Percentiles rank a stretch among this genome's conserved stretches.
Conservation (phyloP, 352 stramenopile species). For the Phytopythium mirpurense region DNA sequence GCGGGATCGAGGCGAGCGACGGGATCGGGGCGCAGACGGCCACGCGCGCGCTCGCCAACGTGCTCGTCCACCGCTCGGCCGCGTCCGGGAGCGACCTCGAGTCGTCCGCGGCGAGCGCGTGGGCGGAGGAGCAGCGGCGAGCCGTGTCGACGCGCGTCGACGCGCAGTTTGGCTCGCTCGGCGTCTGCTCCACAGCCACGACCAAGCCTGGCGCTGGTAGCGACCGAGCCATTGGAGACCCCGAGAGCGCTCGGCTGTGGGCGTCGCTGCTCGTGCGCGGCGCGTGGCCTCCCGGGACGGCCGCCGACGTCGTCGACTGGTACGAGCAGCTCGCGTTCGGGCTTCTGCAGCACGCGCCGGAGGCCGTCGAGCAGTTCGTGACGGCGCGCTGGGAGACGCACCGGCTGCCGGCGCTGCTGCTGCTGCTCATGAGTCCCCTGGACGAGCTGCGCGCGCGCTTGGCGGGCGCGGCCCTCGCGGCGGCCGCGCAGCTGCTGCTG, state of each 20-base stretch:
- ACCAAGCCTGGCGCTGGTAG: not conserved
- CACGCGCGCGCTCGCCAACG: conserved; percentile 33
- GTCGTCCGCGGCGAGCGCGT: conserved; percentile 14
- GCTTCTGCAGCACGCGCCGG: conserved; percentile 15
- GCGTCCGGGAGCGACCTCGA: conserved; percentile 1
- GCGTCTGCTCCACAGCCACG: too few relatives aligned
- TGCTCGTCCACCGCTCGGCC: conserved; percentile 24
- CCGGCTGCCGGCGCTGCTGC: conserved; percentile 26
- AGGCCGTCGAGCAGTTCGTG: conserved; percentile 33
- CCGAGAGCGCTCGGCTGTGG: conserved; percentile 20
- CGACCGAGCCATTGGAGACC: conserved; percentile 1
- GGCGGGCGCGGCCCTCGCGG: conserved; percentile 19
- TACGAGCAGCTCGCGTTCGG: conserved; percentile 44
- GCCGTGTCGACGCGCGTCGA: conserved; percentile 29
- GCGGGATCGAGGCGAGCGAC: conserved; percentile 17
- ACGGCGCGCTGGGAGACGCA: conserved; percentile 28
- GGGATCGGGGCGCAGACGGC: conserved; percentile 13
- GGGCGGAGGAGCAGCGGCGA: conserved; percentile 32
- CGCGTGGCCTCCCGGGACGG: conserved; percentile 33
- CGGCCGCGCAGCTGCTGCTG: conserved; percentile 9
- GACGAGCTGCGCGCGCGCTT: conserved; percentile 35
- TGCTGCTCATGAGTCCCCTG: conserved; percentile 64
- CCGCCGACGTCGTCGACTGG: conserved; percentile 43
- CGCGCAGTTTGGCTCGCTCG: conserved; percentile 33
- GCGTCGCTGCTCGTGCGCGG: conserved; percentile 38